Evolutionary conservation across 148 eudicot genomes (phyloP), one percentile per base, ranked within the genome.

Genomic region (Fallopia convolvulus): DNA sequence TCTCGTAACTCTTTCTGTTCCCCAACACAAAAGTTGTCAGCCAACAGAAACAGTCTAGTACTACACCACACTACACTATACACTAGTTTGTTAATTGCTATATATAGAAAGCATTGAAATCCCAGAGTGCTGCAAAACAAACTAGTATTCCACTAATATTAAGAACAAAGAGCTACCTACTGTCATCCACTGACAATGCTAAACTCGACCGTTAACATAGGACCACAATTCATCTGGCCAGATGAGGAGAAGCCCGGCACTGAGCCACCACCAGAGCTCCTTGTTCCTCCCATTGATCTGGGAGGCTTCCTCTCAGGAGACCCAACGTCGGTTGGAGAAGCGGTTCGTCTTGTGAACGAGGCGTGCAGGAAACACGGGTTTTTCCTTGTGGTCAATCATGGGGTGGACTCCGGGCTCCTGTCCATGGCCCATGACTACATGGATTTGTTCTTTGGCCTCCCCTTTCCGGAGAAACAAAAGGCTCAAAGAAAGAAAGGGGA

Each of bases 301-400:
- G 82, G 79, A 42, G 83, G 55, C 47, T 84, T 86, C 68, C 81
- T 84, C 55, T 83, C 87, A n/a, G 86, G 86, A 20, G 81, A 88
- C n/a, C 79, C 82, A 39, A 18, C 26, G 9, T 83, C 83, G 7
- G 77, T 83, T 41, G 70, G 86, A 39, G 76, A 42, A 23, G 83
- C 86, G 8, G 78, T 72, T 71, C 74, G 13, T 8, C 79, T 70
- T 44, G 85, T 78, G 71, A 79, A 83, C 42, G 85, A 86, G 72
- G 89, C 91, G 70, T 88, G 91, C 81, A 58, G n/a, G 75, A 84
- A 73, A 75, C 87, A 88, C 75, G 91, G 91, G 0, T 83, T 82
- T 79, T 88, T 88, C 75, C 82, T 75, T 18, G 80, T 88, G 6
- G 80, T 79, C 0, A 88, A 88, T 53, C 91, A 88, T 40, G 84